These are phyloP conservation scores for Aspergillus unguis DNA, from an alignment of 2,329 filamentous ascomycete genomes.

Conservation along the genomic window DNA sequence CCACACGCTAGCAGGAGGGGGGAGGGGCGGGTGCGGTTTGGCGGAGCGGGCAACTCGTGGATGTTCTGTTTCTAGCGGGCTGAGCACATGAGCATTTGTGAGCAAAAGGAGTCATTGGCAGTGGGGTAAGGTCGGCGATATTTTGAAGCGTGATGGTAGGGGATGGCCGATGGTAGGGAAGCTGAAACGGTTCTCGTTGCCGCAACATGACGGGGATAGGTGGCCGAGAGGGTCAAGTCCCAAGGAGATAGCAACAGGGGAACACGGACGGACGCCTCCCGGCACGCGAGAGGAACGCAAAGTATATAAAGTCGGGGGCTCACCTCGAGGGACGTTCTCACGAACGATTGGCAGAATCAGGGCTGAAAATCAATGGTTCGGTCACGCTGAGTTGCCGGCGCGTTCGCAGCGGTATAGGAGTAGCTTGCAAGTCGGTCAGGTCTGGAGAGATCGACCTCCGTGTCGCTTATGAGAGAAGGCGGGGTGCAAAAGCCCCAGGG, in stretches of 20 bases:
- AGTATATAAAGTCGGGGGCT: slow-evolving; percentile 17
- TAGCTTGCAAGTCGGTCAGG: slow-evolving; percentile 22
- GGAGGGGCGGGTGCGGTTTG: slow-evolving; percentile 13
- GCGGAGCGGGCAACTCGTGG: slow-evolving; percentile 22
- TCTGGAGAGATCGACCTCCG: slow-evolving; percentile 34
- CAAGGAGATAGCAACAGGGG: slow-evolving; percentile 8
- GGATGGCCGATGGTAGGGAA: background rate
- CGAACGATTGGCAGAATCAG: slow-evolving; percentile 13
- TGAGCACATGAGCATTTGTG: slow-evolving; percentile 30
- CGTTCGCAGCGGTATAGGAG: slow-evolving; percentile 22
- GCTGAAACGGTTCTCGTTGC: slow-evolving; percentile 4
- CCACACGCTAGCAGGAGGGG: slow-evolving; percentile 36
- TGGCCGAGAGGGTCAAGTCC: slow-evolving; percentile 6
- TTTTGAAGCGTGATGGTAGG: background rate
- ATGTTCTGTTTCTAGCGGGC: slow-evolving; percentile 30
- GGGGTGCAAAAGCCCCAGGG: slow-evolving; percentile 28
- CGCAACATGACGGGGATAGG: slow-evolving; percentile 11
- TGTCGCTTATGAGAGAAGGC: slow-evolving; percentile 39
- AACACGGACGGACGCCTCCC: slow-evolving; percentile 16
- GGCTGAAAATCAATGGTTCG: slow-evolving; percentile 13
- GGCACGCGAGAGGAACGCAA: slow-evolving; percentile 16
- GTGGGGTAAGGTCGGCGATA: slow-evolving; percentile 1
- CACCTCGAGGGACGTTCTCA: slow-evolving; percentile 16
- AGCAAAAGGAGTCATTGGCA: slow-evolving; percentile 10
- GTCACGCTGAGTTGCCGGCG: slow-evolving; percentile 15